Evolutionary conservation across 2,329 filamentous ascomycete species (phyloP).

Genomic region (Celoporthe dispersa): DNA sequence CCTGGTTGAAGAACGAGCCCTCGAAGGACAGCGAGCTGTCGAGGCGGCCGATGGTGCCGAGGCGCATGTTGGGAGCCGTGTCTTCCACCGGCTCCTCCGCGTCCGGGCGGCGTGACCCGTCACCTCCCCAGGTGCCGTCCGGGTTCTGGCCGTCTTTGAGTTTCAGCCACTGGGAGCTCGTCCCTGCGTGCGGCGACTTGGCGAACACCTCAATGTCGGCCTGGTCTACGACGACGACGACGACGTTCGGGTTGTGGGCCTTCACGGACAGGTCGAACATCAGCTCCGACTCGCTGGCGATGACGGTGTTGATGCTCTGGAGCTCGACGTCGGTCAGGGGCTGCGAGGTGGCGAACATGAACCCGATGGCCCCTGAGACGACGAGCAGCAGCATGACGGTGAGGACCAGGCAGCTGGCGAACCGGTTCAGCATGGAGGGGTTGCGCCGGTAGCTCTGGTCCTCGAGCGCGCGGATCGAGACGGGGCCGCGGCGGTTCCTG

Average conservation of each 20-base stretch:
- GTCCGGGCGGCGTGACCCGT: conserved; percentile 29
- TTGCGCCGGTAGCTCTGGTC: conserved; percentile 69
- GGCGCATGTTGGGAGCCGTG: conserved; percentile 79
- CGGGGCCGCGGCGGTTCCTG: conserved; percentile 57
- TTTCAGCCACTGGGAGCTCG: conserved; percentile 48
- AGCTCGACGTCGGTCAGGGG: conserved; percentile 80
- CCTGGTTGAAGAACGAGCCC: conserved; percentile 81
- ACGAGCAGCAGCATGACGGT: conserved; percentile 80
- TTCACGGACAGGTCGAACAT: conserved; percentile 91
- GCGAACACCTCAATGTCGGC: conserved; percentile 94
- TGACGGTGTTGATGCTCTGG: conserved; percentile 81
- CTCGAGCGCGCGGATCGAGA: conserved; percentile 72
- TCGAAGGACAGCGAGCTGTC: conserved; percentile 90
- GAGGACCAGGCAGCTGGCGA: conserved; percentile 87
- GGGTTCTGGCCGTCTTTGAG: conserved; percentile 60
- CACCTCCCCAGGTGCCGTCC: conserved; percentile 35
- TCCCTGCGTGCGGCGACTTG: conserved; percentile 87
- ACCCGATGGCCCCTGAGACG: conserved; percentile 82
- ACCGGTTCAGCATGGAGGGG: conserved; percentile 69
- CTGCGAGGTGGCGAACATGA: conserved; percentile 90
- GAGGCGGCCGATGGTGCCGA: conserved; percentile 87
- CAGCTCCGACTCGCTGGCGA: conserved; percentile 91
- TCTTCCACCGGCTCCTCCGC: conserved; percentile 62
- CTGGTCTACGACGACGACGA: conserved; percentile 82
- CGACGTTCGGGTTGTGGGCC: conserved; percentile 90